These are phyloP conservation scores for Mrakia gelida DNA, from an alignment of 768 basidiomycete species.

Conservation along the genomic window DNA sequence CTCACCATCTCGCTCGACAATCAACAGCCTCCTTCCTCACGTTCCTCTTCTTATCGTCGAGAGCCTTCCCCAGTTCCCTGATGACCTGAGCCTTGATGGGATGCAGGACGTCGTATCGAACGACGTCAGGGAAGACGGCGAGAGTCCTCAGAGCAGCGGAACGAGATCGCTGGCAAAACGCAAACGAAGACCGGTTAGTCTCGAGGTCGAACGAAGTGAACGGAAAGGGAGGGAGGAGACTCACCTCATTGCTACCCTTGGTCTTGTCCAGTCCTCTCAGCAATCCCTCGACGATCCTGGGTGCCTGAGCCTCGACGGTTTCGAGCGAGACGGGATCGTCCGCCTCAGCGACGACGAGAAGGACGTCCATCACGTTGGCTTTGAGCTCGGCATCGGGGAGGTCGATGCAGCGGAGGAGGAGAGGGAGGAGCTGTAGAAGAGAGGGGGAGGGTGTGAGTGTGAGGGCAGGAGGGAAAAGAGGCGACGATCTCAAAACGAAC, in stretches of 20 bases:
- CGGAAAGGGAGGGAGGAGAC: neutral
- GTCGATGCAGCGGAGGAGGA: conserved; percentile 78
- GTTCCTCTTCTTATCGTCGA: conserved; percentile 83
- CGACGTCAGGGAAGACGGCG: conserved; percentile 63
- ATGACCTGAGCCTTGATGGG: conserved; percentile 69
- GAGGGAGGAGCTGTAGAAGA: conserved; percentile 67
- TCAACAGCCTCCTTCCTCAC: conserved; percentile 88
- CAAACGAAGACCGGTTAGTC: too few species aligned
- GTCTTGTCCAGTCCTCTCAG: conserved; percentile 54
- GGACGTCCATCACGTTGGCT: conserved; percentile 71
- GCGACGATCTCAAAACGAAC: conserved; percentile 36
- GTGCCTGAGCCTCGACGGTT: conserved; percentile 63
- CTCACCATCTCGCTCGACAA: conserved; percentile 53
- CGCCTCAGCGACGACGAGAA: conserved; percentile 62
- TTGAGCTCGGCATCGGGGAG: conserved; percentile 69
- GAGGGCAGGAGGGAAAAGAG: too few species aligned
- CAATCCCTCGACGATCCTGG: conserved; percentile 65
- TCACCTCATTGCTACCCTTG: conserved; percentile 51
- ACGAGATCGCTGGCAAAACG: conserved; percentile 63
- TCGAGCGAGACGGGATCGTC: conserved; percentile 47
- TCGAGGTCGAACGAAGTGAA: neutral
- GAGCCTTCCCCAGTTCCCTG: conserved; percentile 63
- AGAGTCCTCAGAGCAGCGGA: conserved; percentile 70
- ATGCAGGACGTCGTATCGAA: conserved; percentile 80
- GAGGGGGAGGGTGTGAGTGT: neutral